Evolutionary conservation across 78 protist species (phyloP).

Genomic region (Polysphondylium violaceum): DNA sequence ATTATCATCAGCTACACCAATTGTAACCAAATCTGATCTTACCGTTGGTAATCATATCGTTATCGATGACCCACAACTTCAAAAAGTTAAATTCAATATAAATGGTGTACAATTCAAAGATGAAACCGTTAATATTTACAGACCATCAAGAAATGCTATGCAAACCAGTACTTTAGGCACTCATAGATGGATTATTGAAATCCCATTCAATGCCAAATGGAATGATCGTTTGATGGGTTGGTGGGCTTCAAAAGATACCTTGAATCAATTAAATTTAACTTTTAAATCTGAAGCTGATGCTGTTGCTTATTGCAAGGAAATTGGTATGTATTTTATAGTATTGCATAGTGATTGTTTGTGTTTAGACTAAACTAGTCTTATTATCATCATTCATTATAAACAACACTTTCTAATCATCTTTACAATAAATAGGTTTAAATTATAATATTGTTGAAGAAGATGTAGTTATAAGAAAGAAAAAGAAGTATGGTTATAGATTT

Average conservation of each 20-base stretch:
- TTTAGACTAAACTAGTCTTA: not conserved
- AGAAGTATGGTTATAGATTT: constrained; percentile 73
- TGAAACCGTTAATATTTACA: constrained; percentile 46
- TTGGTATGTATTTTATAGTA: constrained; percentile 28
- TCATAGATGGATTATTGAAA: constrained; percentile 50
- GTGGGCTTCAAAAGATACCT: constrained; percentile 75
- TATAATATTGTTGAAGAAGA: constrained; percentile 58
- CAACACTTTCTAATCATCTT: not conserved
- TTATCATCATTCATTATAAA: not conserved
- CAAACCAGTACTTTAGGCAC: constrained; percentile 64
- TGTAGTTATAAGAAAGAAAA: constrained; percentile 30
- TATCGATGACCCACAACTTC: not conserved
- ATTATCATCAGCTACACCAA: not conserved
- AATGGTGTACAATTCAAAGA: constrained; percentile 56
- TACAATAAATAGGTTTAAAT: constrained; percentile 43
- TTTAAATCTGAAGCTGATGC: constrained; percentile 55
- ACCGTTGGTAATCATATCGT: constrained; percentile 20
- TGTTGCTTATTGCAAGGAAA: constrained; percentile 70
- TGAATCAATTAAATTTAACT: constrained; percentile 53
- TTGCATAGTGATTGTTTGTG: too few species aligned
- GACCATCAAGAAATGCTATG: constrained; percentile 79
- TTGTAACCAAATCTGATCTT: constrained; percentile 9
- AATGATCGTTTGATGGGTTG: constrained; percentile 76
- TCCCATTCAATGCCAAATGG: constrained; percentile 59
- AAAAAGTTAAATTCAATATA: constrained; percentile 11